A percentile compares a stretch with the other conserved stretches of the same genome.
Evolutionary conservation across 225 moss, liverwort and hornwort species (phyloP).

Genomic region (Anthoceros angustus): DNA sequence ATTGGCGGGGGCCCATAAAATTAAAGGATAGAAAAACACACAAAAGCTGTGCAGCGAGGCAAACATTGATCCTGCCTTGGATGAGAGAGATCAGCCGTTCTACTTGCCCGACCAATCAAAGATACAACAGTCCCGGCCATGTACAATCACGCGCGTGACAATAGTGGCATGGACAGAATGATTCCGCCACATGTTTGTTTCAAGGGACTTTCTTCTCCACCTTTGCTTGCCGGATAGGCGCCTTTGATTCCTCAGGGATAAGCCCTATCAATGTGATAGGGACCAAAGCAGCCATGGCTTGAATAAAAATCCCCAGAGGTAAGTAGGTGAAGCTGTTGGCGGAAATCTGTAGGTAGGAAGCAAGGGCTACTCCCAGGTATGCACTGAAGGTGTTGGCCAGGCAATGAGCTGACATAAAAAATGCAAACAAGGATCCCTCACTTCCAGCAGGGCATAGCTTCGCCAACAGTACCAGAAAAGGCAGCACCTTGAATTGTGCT

Average conservation of each 20-base stretch:
- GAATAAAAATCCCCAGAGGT: constrained; percentile 52
- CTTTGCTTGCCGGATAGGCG: background rate
- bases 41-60: too few species aligned
- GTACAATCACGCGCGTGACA: too few species aligned
- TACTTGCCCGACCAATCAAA: too few species aligned
- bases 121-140: too few species aligned
- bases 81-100: too few species aligned
- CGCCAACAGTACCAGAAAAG: constrained; percentile 49
- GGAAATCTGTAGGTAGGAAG: constrained; percentile 41
- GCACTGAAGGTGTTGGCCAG: constrained; percentile 50
- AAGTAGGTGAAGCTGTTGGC: constrained; percentile 48
- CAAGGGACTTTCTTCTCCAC: background rate
- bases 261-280: constrained; percentile 47
- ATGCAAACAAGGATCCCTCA: constrained; percentile 61
- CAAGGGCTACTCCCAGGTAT: constrained; percentile 56
- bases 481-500: constrained; percentile 64
- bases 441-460: constrained; percentile 51
- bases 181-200: too few species aligned
- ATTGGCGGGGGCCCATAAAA: too few species aligned
- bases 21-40: too few species aligned
- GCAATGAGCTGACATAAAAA: constrained; percentile 65
- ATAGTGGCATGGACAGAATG: too few species aligned
- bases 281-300: constrained; percentile 49
- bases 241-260: constrained; percentile 29
- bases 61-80: too few species aligned